phyloP scores from a whole-genome alignment of 768 basidiomycete genomes.

The Mycena belliarum region DNA sequence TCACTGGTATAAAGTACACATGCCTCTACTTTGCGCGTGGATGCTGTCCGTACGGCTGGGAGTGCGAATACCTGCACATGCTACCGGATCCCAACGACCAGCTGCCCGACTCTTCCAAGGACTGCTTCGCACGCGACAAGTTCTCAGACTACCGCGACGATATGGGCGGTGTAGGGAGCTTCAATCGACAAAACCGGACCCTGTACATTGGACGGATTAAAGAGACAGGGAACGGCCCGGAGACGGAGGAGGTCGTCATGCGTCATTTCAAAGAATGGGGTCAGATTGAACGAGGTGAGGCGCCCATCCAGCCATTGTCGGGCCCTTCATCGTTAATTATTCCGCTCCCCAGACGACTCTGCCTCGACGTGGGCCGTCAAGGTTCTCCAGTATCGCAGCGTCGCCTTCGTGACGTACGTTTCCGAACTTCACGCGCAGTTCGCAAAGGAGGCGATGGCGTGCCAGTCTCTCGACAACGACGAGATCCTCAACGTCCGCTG shows the following conservation, averaged over 20 bases:
- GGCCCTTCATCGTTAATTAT: background rate
- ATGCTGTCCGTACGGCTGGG: slow-evolving; percentile 97
- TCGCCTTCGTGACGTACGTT: slow-evolving; percentile 96
- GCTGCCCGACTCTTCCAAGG: slow-evolving; percentile 89
- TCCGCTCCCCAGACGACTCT: slow-evolving; percentile 26
- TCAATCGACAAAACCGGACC: slow-evolving; percentile 91
- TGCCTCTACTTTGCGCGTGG: slow-evolving; percentile 96
- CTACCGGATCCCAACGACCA: slow-evolving; percentile 71
- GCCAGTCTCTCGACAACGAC: slow-evolving; percentile 95
- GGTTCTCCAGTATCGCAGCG: slow-evolving; percentile 89
- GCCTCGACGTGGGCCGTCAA: slow-evolving; percentile 57
- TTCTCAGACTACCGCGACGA: slow-evolving; percentile 97
- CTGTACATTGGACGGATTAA: slow-evolving; percentile 93
- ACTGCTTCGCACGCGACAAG: slow-evolving; percentile 96
- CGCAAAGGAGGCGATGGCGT: slow-evolving; percentile 98
- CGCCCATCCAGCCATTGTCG: background rate
- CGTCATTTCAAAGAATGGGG: slow-evolving; percentile 98
- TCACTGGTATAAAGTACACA: slow-evolving; percentile 86
- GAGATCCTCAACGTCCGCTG: slow-evolving; percentile 98
- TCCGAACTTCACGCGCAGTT: slow-evolving; percentile 88
- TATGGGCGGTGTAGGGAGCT: slow-evolving; percentile 99
- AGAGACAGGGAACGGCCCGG: slow-evolving; percentile 83
- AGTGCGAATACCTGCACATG: slow-evolving; percentile 94
- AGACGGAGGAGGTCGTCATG: slow-evolving; percentile 89
- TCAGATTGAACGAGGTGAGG: slow-evolving; percentile 86